Evolutionary conservation across 148 eudicot species (phyloP), one percentile per base, ranked within the genome.

Genomic region (Salicornia ramosissima): DNA sequence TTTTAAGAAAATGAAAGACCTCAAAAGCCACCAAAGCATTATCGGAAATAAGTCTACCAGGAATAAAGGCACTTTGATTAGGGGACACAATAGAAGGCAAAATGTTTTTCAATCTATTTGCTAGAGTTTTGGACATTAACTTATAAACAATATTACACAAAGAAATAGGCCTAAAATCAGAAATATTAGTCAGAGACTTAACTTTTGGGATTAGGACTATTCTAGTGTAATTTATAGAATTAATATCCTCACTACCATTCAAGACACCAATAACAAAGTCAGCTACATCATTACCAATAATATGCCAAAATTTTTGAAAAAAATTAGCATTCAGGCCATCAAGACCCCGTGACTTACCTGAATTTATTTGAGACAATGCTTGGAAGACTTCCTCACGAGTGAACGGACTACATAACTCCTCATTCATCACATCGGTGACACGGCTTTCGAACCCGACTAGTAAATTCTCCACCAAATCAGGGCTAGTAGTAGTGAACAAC

Each of bases 111-210:
- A 60, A 6, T 5, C 64, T 1, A 15, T 60, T 60, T 5, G 43
- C 64, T 1, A 60, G 21, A 16, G 33, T 24, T 19, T 60, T 31
- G 18, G 64, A 60, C 16, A 14, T n/a, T 24, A 10, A 60, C 11
- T 60, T 60, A 18, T 60, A 60, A 4, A 60, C 22, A 1, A 60
- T 24, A 60, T 60, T 60, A n/a, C n/a, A n/a, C n/a, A n/a, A n/a
- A n/a, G n/a, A n/a, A n/a, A n/a, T n/a, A n/a, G n/a, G n/a, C n/a
- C 4, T 43, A 0, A 28, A 58, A 26, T 58, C 63, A 6, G 40
- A 29, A 42, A 60, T 60, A 6, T 0, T 5, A 12, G 2, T 8
- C 6, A 16, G 61, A 8, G 13, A 10, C 16, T 11, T 0, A 26
- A 9, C 0, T 13, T 56, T 31, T 11, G 42, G 64, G 1, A 29